Evolutionary conservation across 192 early-diverging fungal genomes (phyloP).

Genomic region (Linderina pennispora): DNA sequence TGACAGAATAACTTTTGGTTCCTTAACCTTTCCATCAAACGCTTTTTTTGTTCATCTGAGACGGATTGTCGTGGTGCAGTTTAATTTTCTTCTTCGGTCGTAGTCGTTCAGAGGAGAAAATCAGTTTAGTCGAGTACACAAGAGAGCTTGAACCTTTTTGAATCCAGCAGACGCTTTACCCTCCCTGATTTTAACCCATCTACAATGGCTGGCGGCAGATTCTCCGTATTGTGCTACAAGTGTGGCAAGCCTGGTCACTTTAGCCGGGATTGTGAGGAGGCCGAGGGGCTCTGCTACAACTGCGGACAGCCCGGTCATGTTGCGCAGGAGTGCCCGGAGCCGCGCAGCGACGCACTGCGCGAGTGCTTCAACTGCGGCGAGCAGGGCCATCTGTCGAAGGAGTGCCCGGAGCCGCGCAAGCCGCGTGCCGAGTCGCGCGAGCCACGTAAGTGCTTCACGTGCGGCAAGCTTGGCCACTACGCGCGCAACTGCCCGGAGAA

Average conservation of each 20-base stretch:
- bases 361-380: conserved; percentile 50
- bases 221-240: conserved; percentile 41
- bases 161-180: too few relatives aligned
- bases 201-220: too few relatives aligned
- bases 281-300: conserved; percentile 39
- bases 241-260: conserved; percentile 37
- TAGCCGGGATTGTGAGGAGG: conserved; percentile 8
- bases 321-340: conserved; percentile 29
- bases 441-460: conserved; percentile 28
- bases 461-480: conserved; percentile 16
- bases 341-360: conserved; percentile 13
- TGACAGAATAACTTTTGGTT: too few relatives aligned
- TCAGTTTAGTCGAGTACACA: too few relatives aligned
- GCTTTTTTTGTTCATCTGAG: too few relatives aligned
- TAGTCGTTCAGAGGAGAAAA: too few relatives aligned
- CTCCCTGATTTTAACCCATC: too few relatives aligned
- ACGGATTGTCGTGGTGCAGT: too few relatives aligned
- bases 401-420: conserved; percentile 32
- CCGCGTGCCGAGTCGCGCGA: not conserved
- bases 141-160: too few relatives aligned
- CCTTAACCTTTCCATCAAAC: too few relatives aligned
- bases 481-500: conserved; percentile 12
- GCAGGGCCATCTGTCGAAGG: conserved; percentile 43
- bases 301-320: conserved; percentile 48
- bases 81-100: too few relatives aligned